Evolutionary conservation across 768 basidiomycete genomes (phyloP).

Genomic region (Podaxis mareebaensis): DNA sequence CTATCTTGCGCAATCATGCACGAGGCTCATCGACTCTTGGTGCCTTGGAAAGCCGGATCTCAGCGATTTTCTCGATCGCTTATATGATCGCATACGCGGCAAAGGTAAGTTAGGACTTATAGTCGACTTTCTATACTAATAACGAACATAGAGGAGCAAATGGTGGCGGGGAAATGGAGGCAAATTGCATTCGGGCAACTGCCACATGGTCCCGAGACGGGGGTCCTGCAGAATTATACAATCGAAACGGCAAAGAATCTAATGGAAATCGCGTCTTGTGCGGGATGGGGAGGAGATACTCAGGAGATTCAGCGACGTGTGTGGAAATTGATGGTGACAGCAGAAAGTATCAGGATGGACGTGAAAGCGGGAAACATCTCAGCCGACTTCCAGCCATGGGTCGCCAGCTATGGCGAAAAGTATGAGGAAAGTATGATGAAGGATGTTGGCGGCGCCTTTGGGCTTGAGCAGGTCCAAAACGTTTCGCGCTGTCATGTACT

Average conservation of each 20-base stretch:
- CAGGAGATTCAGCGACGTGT: background rate
- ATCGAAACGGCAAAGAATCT: background rate
- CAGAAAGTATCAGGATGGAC: slow-evolving; percentile 4
- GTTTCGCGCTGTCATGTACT: background rate
- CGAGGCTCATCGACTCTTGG: slow-evolving; percentile 38
- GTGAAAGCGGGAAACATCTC: background rate
- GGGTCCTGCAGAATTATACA: background rate
- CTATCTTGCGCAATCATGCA: slow-evolving; percentile 22
- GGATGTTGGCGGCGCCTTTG: background rate
- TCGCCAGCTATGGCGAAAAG: background rate
- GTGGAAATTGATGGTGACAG: background rate
- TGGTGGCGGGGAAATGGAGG: slow-evolving; percentile 49
- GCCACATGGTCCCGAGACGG: background rate
- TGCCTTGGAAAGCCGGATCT: slow-evolving; percentile 36
- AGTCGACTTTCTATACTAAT: background rate
- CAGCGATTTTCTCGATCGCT: slow-evolving; percentile 30
- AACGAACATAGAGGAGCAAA: slow-evolving; percentile 12
- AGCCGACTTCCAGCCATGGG: slow-evolving; percentile 8
- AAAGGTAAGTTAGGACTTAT: background rate
- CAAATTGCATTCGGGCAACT: slow-evolving; percentile 37
- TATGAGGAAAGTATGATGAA: slow-evolving; percentile 1
- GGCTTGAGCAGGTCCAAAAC: background rate
- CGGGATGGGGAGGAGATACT: slow-evolving; percentile 4
- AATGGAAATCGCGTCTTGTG: background rate
- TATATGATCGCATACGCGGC: slow-evolving; percentile 18